Conservation (phyloP, 2,329 filamentous ascomycete species). For the Colletotrichum filicis region DNA sequence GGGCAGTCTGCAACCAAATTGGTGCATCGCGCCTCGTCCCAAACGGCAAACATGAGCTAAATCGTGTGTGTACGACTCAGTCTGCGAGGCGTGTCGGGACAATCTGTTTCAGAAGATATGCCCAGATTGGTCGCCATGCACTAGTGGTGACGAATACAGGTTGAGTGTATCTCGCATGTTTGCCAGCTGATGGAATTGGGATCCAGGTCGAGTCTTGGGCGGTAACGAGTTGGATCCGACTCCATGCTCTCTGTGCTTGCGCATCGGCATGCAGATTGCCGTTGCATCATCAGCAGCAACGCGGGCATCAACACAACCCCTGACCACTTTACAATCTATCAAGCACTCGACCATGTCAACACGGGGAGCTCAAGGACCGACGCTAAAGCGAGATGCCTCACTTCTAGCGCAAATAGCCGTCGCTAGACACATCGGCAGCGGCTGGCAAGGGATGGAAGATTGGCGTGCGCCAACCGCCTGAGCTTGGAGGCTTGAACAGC, state of each 20-base stretch:
- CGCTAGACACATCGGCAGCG: background rate
- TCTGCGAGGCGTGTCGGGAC: background rate
- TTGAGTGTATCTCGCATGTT: background rate
- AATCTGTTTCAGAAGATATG: conserved; percentile 28
- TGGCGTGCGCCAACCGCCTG: background rate
- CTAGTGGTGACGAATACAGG: background rate
- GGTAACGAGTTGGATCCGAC: background rate
- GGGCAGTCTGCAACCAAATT: background rate
- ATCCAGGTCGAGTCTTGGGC: background rate
- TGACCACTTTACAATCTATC: background rate
- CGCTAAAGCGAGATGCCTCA: background rate
- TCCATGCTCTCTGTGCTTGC: background rate
- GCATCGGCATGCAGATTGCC: background rate
- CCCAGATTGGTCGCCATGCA: background rate
- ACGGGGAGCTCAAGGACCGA: background rate
- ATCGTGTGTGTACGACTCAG: conserved; percentile 21
- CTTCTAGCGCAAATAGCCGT: conserved; percentile 1
- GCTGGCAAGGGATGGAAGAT: conserved; percentile 4
- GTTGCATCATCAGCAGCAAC: background rate
- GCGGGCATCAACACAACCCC: background rate
- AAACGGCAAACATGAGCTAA: conserved; percentile 29
- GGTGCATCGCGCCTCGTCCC: conserved; percentile 11
- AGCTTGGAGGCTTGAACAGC: background rate
- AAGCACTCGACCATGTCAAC: background rate
- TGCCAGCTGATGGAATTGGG: background rate